A percentile compares a stretch with the other conserved stretches of the same genome.
Conservation (phyloP, 345 rosid genomes). For the Geranium rotundifolium region DNA sequence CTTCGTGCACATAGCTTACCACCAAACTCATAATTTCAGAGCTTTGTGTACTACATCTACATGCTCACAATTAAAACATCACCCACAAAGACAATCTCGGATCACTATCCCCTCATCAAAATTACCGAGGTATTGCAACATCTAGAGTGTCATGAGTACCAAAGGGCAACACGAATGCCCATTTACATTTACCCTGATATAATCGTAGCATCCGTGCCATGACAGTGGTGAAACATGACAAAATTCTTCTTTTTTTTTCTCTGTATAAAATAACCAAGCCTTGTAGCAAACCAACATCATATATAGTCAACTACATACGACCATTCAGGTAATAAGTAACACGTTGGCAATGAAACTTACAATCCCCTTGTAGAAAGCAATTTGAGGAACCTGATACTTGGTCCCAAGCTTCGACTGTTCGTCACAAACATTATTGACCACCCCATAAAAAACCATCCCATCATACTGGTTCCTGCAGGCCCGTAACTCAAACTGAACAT, state of each 20-base stretch:
- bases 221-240: background rate
- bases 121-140: too few species aligned
- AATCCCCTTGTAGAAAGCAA: constrained; percentile 68
- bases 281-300: background rate
- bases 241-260: background rate
- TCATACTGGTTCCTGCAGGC: constrained; percentile 70
- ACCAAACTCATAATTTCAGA: too few species aligned
- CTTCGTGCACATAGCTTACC: too few species aligned
- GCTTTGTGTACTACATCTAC: too few species aligned
- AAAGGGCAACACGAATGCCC: background rate
- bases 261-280: background rate
- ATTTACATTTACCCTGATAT: background rate
- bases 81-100: too few species aligned
- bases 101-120: too few species aligned
- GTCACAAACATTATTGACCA: constrained; percentile 71
- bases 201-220: background rate
- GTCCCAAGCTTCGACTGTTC: constrained; percentile 91
- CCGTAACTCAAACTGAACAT: constrained; percentile 65
- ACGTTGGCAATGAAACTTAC: constrained; percentile 30
- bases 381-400: constrained; percentile 68
- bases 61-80: too few species aligned
- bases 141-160: too few species aligned
- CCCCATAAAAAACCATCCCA: constrained; percentile 65
- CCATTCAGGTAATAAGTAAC: background rate
- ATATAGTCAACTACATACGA: background rate